Evolutionary conservation across 139 green algal species (phyloP), one percentile per base, ranked within the genome.

Genomic region (Tetratostichococcus sp.): DNA sequence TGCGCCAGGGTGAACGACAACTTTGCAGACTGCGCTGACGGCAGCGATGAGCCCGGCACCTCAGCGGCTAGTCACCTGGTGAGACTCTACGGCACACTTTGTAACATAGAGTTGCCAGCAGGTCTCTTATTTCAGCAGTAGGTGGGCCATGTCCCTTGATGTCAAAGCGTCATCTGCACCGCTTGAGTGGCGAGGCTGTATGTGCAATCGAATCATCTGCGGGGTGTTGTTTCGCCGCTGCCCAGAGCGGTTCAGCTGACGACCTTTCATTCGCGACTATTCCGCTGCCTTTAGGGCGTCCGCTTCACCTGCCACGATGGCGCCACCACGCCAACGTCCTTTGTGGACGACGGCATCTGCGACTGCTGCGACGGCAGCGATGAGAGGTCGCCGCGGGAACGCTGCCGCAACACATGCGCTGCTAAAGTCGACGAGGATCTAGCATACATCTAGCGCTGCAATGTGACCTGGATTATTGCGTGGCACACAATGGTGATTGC

Each of bases 261-360:
- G n/a, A n/a, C n/a, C n/a, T n/a, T n/a, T n/a, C n/a, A n/a, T n/a
- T n/a, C n/a, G n/a, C n/a, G n/a, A n/a, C n/a, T n/a, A n/a, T n/a
- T n/a, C n/a, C n/a, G n/a, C n/a, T n/a, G n/a, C n/a, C n/a, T n/a
- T n/a, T 26, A 68, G 62, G n/a, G 28, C 2, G 62, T 19, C 4
- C 62, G 62, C 25, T 68, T 68, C 30, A 34, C 26, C 5, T 68
- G 62, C 62, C n/a, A 26, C 62, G 28, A 68, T 26, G 62, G 62
- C 62, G 6, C 26, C 4, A 68, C 26, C 26, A 68, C 34, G 1
- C 30, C 62, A 34, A 34, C 62, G 22, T 21, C 26, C 62, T 68
- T 68, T 34, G 62, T 68, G 62, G 62, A 68, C 30, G 62, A 68
- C 22, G 62, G 62, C 62, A 16, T 68, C 26, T 68, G 62, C 62